Conservation (phyloP, 768 basidiomycete genomes). For the Suillus decipiens region DNA sequence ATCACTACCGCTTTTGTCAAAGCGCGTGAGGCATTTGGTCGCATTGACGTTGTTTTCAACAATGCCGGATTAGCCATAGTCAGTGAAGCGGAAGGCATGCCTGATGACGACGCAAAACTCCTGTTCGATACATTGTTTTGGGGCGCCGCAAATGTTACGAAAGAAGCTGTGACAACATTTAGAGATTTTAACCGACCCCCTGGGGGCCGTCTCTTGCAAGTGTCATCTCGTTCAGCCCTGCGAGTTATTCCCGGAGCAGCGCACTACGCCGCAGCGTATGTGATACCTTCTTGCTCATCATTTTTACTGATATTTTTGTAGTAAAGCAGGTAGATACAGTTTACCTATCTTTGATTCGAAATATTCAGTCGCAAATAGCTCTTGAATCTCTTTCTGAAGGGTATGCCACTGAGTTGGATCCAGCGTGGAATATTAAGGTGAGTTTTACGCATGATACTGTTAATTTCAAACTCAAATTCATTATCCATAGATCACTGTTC, state of each 20-base stretch:
- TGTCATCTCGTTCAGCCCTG: conserved; percentile 32
- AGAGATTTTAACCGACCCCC: conserved; percentile 40
- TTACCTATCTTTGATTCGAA: too few species aligned
- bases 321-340: conserved; percentile 27
- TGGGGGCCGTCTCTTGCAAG: conserved; percentile 42
- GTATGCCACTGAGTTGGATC: conserved; percentile 42
- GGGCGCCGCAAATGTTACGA: conserved; percentile 36
- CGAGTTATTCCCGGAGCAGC: conserved; percentile 19
- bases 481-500: conserved; percentile 23
- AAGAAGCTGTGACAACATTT: conserved; percentile 36
- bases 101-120: conserved; percentile 33
- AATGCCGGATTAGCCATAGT: conserved; percentile 39
- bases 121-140: conserved; percentile 44
- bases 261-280: conserved; percentile 31
- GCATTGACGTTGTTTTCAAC: conserved; percentile 47
- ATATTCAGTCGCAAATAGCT: conserved; percentile 23
- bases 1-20: conserved; percentile 37
- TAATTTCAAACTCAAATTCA: neutral
- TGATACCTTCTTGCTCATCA: conserved; percentile 6
- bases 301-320: conserved; percentile 13
- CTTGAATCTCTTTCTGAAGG: conserved; percentile 42
- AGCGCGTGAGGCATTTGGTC: conserved; percentile 39
- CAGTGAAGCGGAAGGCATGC: conserved; percentile 40
- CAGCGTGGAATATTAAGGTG: conserved; percentile 50
- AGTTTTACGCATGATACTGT: conserved; percentile 4